These are phyloP conservation scores for Diplodia scrobiculata DNA, from an alignment of 2,329 filamentous ascomycete genomes.

Conservation along the genomic window DNA sequence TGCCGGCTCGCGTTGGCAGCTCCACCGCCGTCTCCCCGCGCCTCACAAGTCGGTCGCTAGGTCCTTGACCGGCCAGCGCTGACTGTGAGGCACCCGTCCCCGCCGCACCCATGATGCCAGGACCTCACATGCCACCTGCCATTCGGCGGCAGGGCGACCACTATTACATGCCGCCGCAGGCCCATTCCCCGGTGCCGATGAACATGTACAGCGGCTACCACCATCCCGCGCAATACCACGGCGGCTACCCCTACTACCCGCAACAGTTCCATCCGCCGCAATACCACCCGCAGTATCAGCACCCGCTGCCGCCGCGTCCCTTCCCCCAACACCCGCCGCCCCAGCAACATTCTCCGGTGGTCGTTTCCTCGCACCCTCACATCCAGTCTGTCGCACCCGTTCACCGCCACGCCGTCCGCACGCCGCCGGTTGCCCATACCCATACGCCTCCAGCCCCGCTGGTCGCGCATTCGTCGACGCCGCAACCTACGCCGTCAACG, in stretches of 20 bases:
- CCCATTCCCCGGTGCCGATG: constrained; percentile 45
- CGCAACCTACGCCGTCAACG: constrained; percentile 37
- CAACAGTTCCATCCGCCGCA: constrained; percentile 38
- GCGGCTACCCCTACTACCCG: constrained; percentile 46
- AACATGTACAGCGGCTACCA: constrained; percentile 43
- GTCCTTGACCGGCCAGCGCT: constrained; percentile 42
- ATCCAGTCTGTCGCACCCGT: constrained; percentile 53
- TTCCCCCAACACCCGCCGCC: constrained; percentile 35
- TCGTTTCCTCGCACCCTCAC: constrained; percentile 52
- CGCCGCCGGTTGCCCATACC: constrained; percentile 41
- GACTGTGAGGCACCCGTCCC: constrained; percentile 47
- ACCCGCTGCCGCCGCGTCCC: constrained; percentile 45
- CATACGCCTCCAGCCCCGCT: constrained; percentile 36
- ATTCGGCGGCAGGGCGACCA: constrained; percentile 48
- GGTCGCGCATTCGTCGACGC: constrained; percentile 28
- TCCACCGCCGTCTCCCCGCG: constrained; percentile 33
- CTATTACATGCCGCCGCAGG: constrained; percentile 42
- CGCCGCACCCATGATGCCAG: constrained; percentile 72
- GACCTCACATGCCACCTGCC: constrained; percentile 55
- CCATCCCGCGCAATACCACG: constrained; percentile 35
- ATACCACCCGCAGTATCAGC: constrained; percentile 47
- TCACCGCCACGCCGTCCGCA: constrained; percentile 44
- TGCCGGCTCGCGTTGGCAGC: constrained; percentile 26
- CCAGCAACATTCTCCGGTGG: constrained; percentile 46
- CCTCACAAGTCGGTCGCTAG: constrained; percentile 46